Conservation (phyloP, 2,329 filamentous ascomycete genomes). For the Penicillium aurantiogriseum region DNA sequence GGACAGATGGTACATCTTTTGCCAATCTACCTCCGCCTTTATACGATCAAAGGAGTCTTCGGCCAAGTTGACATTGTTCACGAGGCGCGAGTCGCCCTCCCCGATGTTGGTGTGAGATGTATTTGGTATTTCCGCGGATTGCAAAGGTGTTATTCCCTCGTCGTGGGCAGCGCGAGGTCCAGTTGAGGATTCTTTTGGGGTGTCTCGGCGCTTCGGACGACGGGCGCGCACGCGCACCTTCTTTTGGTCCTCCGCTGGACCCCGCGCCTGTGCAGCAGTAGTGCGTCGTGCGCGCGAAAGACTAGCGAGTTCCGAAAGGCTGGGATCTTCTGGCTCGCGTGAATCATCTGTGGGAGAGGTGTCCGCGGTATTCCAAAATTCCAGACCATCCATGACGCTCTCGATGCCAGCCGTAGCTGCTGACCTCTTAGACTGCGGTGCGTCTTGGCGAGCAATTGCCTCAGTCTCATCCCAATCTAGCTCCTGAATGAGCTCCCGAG, state of each 20-base stretch:
- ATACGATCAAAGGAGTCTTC: slow-evolving; percentile 65
- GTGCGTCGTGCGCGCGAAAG: slow-evolving; percentile 12
- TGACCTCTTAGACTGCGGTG: slow-evolving; percentile 15
- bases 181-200: slow-evolving; percentile 10
- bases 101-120: slow-evolving; percentile 52
- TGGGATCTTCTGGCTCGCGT: slow-evolving; percentile 6
- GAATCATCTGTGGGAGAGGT: slow-evolving; percentile 8
- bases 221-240: slow-evolving; percentile 28
- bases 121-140: not conserved
- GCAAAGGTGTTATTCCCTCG: not conserved
- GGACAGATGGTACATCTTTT: slow-evolving; percentile 87
- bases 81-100: slow-evolving; percentile 76
- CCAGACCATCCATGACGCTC: slow-evolving; percentile 35
- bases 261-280: slow-evolving; percentile 8
- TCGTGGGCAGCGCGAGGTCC: not conserved
- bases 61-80: slow-evolving; percentile 65
- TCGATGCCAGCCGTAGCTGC: slow-evolving; percentile 34
- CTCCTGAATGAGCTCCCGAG: slow-evolving; percentile 57
- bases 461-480: slow-evolving; percentile 44
- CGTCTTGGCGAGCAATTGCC: slow-evolving; percentile 31
- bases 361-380: slow-evolving; percentile 24
- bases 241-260: slow-evolving; percentile 18
- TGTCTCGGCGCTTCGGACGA: slow-evolving; percentile 27
- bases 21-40: slow-evolving; percentile 76
- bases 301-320: slow-evolving; percentile 20